Evolutionary conservation across 2,329 filamentous ascomycete genomes (phyloP).

Genomic region (Aspergillus sp.): DNA sequence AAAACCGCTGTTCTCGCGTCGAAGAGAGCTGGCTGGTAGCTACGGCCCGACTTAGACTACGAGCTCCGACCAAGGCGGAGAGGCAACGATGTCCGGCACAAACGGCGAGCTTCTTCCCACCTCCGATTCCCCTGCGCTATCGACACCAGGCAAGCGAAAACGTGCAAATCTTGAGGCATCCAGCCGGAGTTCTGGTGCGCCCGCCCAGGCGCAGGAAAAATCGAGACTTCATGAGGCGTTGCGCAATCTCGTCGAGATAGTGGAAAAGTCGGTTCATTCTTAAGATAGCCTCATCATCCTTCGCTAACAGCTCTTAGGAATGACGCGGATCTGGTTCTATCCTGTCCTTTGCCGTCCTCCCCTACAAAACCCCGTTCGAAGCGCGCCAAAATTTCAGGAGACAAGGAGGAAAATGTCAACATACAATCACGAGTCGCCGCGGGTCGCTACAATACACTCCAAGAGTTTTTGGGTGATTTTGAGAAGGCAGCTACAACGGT

Average conservation of each 20-base stretch:
- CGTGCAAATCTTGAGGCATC: conserved; percentile 25
- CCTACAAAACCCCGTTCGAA: conserved; percentile 34
- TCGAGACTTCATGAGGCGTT: conserved; percentile 25
- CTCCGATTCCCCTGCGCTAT: conserved; percentile 19
- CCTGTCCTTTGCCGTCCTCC: conserved; percentile 28
- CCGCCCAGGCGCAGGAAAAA: conserved; percentile 19
- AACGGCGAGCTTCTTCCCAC: conserved; percentile 26
- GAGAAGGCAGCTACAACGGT: conserved; percentile 29
- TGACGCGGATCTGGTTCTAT: conserved; percentile 36
- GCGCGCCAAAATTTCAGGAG: conserved; percentile 32
- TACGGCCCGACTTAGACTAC: conserved; percentile 20
- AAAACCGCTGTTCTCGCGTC: conserved; percentile 9
- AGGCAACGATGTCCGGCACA: conserved; percentile 20
- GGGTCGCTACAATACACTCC: conserved; percentile 31
- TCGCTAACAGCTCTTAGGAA: conserved; percentile 25
- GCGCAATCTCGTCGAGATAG: conserved; percentile 25
- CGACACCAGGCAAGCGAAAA: conserved; percentile 35
- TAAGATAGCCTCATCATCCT: too few species aligned
- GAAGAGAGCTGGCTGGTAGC: conserved; percentile 7
- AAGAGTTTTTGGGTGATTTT: conserved; percentile 35
- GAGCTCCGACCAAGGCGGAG: conserved; percentile 30
- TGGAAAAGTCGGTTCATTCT: conserved; percentile 18
- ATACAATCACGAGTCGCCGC: conserved; percentile 31
- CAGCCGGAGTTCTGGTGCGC: conserved; percentile 14
- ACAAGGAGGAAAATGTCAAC: conserved; percentile 23